These are phyloP conservation scores for Apiospora aurea DNA, from an alignment of 2,329 filamentous ascomycete genomes.

Conservation along the genomic window DNA sequence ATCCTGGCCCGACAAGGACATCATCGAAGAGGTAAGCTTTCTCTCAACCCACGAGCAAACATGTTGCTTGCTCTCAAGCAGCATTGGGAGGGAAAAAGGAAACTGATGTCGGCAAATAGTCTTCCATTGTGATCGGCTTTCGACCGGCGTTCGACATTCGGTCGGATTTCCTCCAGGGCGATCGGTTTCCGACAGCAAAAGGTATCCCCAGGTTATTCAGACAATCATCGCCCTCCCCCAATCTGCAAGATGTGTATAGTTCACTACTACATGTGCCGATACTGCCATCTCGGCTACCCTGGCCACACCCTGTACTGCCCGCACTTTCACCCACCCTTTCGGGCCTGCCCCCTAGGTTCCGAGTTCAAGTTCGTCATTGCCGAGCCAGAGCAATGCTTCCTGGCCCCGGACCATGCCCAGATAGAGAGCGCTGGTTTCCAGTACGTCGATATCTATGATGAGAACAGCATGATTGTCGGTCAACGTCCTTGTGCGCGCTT, in stretches of 20 bases:
- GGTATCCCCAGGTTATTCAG: too few relatives aligned
- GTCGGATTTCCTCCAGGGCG: too few relatives aligned
- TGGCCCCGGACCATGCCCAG: not conserved
- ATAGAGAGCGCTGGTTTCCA: not conserved
- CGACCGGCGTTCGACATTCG: too few relatives aligned
- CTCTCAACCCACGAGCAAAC: not conserved
- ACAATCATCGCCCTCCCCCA: not conserved
- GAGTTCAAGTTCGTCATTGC: not conserved
- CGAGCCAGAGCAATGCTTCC: not conserved
- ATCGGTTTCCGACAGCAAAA: too few relatives aligned
- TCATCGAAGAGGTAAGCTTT: not conserved
- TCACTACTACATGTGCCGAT: not conserved
- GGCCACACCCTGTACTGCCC: not conserved
- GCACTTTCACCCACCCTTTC: not conserved
- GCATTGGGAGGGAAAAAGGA: not conserved
- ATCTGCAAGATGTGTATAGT: slow-evolving; percentile 1
- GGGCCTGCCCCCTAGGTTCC: not conserved
- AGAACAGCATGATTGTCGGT: not conserved
- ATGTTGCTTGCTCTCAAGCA: not conserved
- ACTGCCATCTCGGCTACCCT: not conserved
- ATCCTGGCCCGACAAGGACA: not conserved
- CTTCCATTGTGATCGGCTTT: too few relatives aligned
- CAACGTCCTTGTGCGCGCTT: not conserved
- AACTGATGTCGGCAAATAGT: too few relatives aligned
- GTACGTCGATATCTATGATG: not conserved